A percentile compares a stretch with the other conserved stretches of the same genome.
phyloP scores from a whole-genome alignment of 2,329 filamentous ascomycete species.

The Raffaelea deltoideospora region DNA sequence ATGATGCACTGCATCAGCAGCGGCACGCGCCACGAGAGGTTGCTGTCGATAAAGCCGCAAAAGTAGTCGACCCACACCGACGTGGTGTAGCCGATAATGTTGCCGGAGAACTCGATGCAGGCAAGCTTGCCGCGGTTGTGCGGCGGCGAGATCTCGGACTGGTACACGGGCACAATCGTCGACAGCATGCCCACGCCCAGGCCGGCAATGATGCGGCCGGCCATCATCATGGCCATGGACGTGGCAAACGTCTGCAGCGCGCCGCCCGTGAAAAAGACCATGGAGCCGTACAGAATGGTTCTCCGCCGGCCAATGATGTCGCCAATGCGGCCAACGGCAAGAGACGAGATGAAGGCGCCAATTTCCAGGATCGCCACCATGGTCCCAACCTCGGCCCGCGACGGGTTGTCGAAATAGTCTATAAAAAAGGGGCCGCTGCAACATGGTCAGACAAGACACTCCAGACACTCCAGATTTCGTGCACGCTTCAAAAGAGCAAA shows the following conservation, averaged over 20 bases:
- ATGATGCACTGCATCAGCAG: constrained; percentile 88
- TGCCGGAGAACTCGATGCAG: constrained; percentile 96
- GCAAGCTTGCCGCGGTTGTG: constrained; percentile 92
- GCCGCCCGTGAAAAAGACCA: constrained; percentile 74
- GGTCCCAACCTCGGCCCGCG: constrained; percentile 75
- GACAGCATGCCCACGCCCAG: constrained; percentile 78
- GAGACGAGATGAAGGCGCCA: constrained; percentile 79
- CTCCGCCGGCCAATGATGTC: constrained; percentile 79
- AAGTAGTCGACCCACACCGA: constrained; percentile 99
- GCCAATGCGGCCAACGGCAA: constrained; percentile 74
- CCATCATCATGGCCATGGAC: constrained; percentile 79
- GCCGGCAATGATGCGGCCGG: constrained; percentile 71
- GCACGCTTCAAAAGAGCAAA: no score
- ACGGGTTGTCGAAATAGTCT: constrained; percentile 83
- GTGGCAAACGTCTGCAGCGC: constrained; percentile 69
- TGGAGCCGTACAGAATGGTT: constrained; percentile 87
- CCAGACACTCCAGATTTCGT: no score
- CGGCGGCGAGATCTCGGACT: constrained; percentile 88
- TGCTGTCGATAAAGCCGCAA: constrained; percentile 72
- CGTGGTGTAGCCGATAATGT: constrained; percentile 87
- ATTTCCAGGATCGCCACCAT: constrained; percentile 97
- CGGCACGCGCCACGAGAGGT: constrained; percentile 83
- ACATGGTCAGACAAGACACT: not conserved
- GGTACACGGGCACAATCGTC: constrained; percentile 85
- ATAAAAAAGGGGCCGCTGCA: constrained; percentile 74